These are phyloP conservation scores for Nannochloropsis granulata DNA, from an alignment of 108 stramenopile genomes.

Conservation along the genomic window DNA sequence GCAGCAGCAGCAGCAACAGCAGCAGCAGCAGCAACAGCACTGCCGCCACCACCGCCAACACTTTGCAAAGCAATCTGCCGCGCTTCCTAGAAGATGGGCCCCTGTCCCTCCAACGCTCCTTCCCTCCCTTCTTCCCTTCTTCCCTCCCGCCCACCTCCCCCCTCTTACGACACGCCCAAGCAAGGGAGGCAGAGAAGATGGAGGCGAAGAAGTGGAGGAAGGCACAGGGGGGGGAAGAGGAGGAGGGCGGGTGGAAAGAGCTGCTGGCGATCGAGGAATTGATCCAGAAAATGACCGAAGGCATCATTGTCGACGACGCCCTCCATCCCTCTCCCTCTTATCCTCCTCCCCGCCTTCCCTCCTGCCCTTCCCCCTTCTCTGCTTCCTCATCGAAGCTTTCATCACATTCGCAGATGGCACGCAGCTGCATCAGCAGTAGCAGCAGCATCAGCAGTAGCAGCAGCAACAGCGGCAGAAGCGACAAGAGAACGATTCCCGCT, in stretches of 20 bases:
- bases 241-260: background rate
- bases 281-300: background rate
- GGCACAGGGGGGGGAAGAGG: background rate
- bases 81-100: too few species aligned
- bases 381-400: background rate
- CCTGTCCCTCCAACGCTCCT: too few species aligned
- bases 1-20: too few species aligned
- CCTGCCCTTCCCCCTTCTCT: background rate
- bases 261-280: background rate
- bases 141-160: too few species aligned
- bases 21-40: too few species aligned
- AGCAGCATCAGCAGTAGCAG: background rate
- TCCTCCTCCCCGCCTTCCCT: background rate
- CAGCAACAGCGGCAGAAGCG: background rate
- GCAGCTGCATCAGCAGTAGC: background rate
- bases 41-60: too few species aligned
- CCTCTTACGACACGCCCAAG: too few species aligned
- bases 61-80: too few species aligned
- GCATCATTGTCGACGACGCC: background rate
- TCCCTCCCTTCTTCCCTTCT: too few species aligned
- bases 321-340: background rate
- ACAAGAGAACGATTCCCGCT: too few species aligned
- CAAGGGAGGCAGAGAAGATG: too few species aligned
- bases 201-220: too few species aligned
- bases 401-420: background rate